These are phyloP conservation scores for Candida yuanshanica DNA, from an alignment of 805 yeast species.

Conservation along the genomic window DNA sequence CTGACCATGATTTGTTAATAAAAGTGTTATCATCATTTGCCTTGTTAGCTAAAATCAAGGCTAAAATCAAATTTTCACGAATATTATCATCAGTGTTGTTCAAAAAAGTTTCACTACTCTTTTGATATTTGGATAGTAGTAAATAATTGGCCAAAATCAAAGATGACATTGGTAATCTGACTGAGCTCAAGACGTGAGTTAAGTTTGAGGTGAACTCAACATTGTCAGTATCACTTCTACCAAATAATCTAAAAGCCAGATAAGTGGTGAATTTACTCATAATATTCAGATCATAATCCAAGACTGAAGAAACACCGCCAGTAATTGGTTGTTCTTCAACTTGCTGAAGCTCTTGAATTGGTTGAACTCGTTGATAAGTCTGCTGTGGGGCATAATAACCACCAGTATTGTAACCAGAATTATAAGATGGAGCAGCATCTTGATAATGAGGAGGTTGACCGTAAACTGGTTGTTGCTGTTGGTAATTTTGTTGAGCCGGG, in stretches of 20 bases:
- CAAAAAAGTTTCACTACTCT: slow-evolving; percentile 29
- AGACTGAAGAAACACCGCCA: slow-evolving; percentile 74
- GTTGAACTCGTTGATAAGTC: slow-evolving; percentile 4
- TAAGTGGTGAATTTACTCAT: slow-evolving; percentile 81
- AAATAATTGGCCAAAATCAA: slow-evolving; percentile 75
- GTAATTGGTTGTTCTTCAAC: slow-evolving; percentile 16
- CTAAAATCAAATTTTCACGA: slow-evolving; percentile 54
- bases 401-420: slow-evolving; percentile 2
- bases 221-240: slow-evolving; percentile 37
- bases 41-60: slow-evolving; percentile 83
- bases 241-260: slow-evolving; percentile 64
- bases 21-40: slow-evolving; percentile 96
- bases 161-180: slow-evolving; percentile 81
- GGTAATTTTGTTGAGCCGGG: background rate
- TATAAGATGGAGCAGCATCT: slow-evolving; percentile 8
- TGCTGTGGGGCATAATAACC: slow-evolving; percentile 3
- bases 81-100: slow-evolving; percentile 30
- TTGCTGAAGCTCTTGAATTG: slow-evolving; percentile 10
- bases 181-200: slow-evolving; percentile 70
- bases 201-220: slow-evolving; percentile 51
- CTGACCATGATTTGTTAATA: slow-evolving; percentile 91
- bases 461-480: background rate
- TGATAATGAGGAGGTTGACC: background rate
- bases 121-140: slow-evolving; percentile 55
- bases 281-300: slow-evolving; percentile 71